Evolutionary conservation across 257 asterid genomes (phyloP).

Genomic region (Mitragyna speciosa): DNA sequence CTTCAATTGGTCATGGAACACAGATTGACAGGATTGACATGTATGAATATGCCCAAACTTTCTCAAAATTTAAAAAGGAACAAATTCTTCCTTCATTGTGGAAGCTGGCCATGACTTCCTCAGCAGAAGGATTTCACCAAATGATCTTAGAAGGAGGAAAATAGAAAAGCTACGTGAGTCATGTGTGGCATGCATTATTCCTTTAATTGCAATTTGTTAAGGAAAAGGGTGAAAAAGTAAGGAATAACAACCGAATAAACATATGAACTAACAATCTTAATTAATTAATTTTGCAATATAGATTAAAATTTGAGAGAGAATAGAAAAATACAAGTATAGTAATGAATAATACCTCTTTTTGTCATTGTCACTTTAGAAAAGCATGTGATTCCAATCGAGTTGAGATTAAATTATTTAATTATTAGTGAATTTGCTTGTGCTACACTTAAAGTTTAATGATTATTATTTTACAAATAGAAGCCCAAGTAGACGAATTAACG

Average conservation of each 20-base stretch:
- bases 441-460: background rate
- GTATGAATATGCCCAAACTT: too few species aligned
- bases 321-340: background rate
- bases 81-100: too few species aligned
- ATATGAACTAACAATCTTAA: background rate
- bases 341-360: too few species aligned
- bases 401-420: too few species aligned
- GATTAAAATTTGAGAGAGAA: background rate
- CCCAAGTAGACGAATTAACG: background rate
- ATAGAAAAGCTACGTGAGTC: background rate
- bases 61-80: too few species aligned
- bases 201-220: background rate
- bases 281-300: background rate
- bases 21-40: too few species aligned
- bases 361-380: too few species aligned
- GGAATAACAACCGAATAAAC: background rate
- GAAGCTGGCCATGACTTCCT: background rate
- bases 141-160: background rate
- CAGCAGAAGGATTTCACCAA: background rate
- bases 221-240: background rate
- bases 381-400: too few species aligned
- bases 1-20: too few species aligned
- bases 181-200: background rate
- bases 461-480: background rate
- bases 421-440: background rate